Percentiles rank a stretch among this genome's conserved stretches.
These are phyloP conservation scores for Periglandula ipomoeae DNA, from an alignment of 2,329 filamentous ascomycete genomes.

Conservation along the genomic window DNA sequence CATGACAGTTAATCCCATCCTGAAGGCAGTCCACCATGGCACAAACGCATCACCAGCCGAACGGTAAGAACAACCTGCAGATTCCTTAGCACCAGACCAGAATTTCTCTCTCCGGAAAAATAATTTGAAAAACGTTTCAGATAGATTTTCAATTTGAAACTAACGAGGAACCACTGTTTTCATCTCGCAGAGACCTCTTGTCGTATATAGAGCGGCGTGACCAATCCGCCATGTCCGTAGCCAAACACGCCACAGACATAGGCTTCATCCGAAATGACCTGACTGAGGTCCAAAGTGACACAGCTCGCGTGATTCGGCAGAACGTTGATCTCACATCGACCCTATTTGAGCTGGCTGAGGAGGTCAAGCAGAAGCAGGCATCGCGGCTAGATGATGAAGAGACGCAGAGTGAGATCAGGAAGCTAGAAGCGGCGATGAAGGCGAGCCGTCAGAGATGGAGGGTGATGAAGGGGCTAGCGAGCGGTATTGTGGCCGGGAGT, in stretches of 20 bases:
- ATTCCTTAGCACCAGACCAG: neutral
- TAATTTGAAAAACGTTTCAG: too few species aligned
- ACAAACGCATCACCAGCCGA: constrained; percentile 56
- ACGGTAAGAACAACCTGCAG: constrained; percentile 42
- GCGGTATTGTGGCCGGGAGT: constrained; percentile 70
- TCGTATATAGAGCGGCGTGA: constrained; percentile 61
- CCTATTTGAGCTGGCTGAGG: constrained; percentile 53
- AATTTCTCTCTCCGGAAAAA: too few species aligned
- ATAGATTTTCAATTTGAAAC: too few species aligned
- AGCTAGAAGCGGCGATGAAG: constrained; percentile 50
- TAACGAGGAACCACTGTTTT: neutral
- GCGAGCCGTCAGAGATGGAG: constrained; percentile 59
- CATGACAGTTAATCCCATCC: constrained; percentile 62
- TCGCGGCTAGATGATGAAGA: constrained; percentile 45
- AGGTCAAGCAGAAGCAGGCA: constrained; percentile 42
- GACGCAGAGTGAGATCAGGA: constrained; percentile 45
- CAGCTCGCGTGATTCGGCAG: constrained; percentile 42
- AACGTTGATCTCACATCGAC: constrained; percentile 56
- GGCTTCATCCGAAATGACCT: constrained; percentile 42
- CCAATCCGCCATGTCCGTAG: constrained; percentile 51
- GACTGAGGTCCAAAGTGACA: constrained; percentile 48
- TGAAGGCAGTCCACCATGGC: constrained; percentile 67
- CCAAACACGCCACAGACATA: constrained; percentile 46
- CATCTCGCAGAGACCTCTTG: constrained; percentile 48
- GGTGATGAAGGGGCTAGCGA: constrained; percentile 69